Evolutionary conservation across 192 early-diverging fungal species (phyloP).

Genomic region (Coemansia sp.): DNA sequence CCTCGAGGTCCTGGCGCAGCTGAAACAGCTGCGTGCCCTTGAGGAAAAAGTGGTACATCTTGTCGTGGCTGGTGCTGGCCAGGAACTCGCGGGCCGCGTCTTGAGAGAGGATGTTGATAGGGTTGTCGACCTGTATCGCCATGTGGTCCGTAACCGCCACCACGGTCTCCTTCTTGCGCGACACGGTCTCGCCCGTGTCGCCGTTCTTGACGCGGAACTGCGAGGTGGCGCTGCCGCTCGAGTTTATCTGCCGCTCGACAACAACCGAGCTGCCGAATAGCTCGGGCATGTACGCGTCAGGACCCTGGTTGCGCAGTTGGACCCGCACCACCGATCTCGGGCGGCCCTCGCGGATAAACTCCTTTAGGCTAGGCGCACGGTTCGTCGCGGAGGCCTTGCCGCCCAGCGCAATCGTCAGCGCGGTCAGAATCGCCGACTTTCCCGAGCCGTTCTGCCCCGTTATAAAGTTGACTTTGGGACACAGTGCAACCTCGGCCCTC

Average conservation of each 20-base stretch:
- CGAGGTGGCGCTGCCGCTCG: constrained; percentile 13
- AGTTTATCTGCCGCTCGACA: constrained; percentile 76
- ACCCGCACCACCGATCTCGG: constrained; percentile 61
- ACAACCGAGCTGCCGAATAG: constrained; percentile 74
- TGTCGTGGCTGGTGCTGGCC: constrained; percentile 67
- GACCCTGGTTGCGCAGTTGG: constrained; percentile 74
- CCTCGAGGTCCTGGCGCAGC: constrained; percentile 65
- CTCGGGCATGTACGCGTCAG: constrained; percentile 75
- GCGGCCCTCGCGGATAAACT: constrained; percentile 79
- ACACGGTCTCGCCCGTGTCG: constrained; percentile 55
- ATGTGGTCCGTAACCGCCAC: constrained; percentile 78
- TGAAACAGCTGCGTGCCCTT: constrained; percentile 81
- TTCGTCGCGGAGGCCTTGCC: constrained; percentile 86
- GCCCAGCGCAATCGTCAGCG: constrained; percentile 84
- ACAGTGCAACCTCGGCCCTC: constrained; percentile 67
- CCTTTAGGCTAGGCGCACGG: constrained; percentile 67
- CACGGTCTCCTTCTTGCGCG: constrained; percentile 79
- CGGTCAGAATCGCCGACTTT: constrained; percentile 94
- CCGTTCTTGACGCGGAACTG: constrained; percentile 76
- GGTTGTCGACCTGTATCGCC: constrained; percentile 89
- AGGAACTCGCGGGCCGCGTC: constrained; percentile 90
- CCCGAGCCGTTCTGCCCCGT: constrained; percentile 97
- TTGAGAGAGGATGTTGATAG: constrained; percentile 88
- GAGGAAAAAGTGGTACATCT: constrained; percentile 91
- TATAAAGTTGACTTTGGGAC: constrained; percentile 91